Percentiles rank a stretch among this genome's conserved stretches.
Evolutionary conservation across 2,329 filamentous ascomycete genomes (phyloP).

Genomic region (Mariannaea sp.): DNA sequence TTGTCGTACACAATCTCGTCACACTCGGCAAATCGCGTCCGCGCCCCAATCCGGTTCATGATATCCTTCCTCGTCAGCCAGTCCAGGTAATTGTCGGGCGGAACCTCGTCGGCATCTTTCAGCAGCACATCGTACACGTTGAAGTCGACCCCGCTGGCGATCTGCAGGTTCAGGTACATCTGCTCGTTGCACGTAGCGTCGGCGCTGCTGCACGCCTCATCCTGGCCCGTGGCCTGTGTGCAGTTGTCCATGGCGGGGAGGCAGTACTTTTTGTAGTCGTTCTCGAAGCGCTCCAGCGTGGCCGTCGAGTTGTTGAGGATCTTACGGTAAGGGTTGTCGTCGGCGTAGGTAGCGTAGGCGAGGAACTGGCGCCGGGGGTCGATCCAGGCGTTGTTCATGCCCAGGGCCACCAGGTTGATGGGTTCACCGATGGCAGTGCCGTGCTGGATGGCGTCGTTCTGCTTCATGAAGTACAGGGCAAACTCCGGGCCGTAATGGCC

Average conservation of each 20-base stretch:
- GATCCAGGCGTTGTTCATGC: conserved; percentile 62
- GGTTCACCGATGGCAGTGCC: conserved; percentile 48
- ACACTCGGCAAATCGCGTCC: conserved; percentile 33
- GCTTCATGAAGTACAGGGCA: conserved; percentile 58
- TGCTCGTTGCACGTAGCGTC: conserved; percentile 36
- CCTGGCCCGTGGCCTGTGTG: conserved; percentile 28
- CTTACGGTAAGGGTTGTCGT: conserved; percentile 42
- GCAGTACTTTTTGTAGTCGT: conserved; percentile 39
- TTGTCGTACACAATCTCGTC: conserved; percentile 32
- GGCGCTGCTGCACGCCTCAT: conserved; percentile 37
- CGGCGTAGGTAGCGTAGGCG: conserved; percentile 41
- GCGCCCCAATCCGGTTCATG: conserved; percentile 34
- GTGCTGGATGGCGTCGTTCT: conserved; percentile 56
- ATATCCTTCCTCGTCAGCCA: conserved; percentile 33
- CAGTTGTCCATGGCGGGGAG: conserved; percentile 32
- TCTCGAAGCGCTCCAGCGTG: conserved; percentile 29
- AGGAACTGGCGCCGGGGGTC: conserved; percentile 48
- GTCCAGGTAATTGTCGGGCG: conserved; percentile 33
- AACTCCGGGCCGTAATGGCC: conserved; percentile 65
- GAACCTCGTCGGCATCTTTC: conserved; percentile 25
- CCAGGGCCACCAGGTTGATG: conserved; percentile 57
- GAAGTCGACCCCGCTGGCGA: conserved; percentile 41
- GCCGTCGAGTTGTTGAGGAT: conserved; percentile 32
- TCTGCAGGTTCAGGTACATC: conserved; percentile 34
- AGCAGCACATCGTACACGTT: conserved; percentile 55